Percentiles rank a stretch among this genome's conserved stretches.
These are phyloP conservation scores for Xylaria palmicola DNA, from an alignment of 495 filamentous ascomycete species.

Conservation along the genomic window DNA sequence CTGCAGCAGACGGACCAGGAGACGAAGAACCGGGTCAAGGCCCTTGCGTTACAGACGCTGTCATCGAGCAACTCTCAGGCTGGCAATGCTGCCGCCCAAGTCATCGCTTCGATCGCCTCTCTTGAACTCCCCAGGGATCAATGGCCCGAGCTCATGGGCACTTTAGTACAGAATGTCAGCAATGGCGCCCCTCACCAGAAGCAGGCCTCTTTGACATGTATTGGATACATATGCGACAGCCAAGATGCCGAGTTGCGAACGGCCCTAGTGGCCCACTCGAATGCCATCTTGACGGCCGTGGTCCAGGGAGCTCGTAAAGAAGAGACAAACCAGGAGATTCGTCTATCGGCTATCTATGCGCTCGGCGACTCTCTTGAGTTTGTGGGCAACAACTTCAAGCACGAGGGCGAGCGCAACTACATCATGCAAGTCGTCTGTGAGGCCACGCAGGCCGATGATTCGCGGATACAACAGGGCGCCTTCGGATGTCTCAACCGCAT, in stretches of 20 bases:
- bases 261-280: conserved; percentile 81
- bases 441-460: conserved; percentile 88
- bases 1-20: conserved; percentile 70
- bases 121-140: conserved; percentile 91
- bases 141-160: conserved; percentile 93
- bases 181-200: conserved; percentile 81
- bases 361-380: conserved; percentile 98
- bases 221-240: conserved; percentile 97
- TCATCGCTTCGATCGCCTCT: conserved; percentile 89
- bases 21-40: conserved; percentile 83
- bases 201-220: conserved; percentile 88
- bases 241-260: conserved; percentile 84
- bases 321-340: conserved; percentile 85
- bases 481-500: conserved; percentile 97
- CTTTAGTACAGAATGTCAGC: conserved; percentile 87
- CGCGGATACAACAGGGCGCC: conserved; percentile 87
- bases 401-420: conserved; percentile 98
- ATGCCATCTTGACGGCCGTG: conserved; percentile 95
- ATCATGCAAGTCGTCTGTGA: conserved; percentile 99
- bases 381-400: conserved; percentile 95
- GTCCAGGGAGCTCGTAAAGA: conserved; percentile 97
- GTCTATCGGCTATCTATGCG: conserved; percentile 86
- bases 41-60: conserved; percentile 81
- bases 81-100: conserved; percentile 86
- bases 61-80: conserved; percentile 71